Conservation (phyloP, 192 early-diverging fungal species). For the Podila epicladia region DNA sequence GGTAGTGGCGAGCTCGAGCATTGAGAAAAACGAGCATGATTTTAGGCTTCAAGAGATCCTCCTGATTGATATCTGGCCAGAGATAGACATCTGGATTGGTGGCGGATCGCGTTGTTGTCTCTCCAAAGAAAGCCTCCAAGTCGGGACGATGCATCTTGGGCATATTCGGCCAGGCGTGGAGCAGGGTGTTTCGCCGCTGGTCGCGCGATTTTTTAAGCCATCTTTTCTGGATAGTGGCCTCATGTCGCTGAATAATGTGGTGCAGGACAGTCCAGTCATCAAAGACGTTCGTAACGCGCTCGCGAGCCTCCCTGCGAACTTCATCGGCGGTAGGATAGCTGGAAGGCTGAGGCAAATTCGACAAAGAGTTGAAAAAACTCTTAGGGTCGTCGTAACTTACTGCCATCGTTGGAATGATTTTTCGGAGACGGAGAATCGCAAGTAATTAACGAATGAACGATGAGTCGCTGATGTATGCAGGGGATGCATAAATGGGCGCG, state of each 20-base stretch:
- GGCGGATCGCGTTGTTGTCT: background rate
- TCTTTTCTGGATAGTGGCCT: slow-evolving; percentile 25
- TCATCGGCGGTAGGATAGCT: slow-evolving; percentile 19
- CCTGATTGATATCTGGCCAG: slow-evolving; percentile 44
- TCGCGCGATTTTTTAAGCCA: slow-evolving; percentile 35
- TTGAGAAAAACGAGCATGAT: slow-evolving; percentile 39
- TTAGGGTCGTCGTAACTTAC: too few relatives aligned
- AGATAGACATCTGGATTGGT: slow-evolving; percentile 11
- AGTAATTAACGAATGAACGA: too few relatives aligned
- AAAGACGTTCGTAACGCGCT: slow-evolving; percentile 22
- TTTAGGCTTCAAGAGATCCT: slow-evolving; percentile 42
- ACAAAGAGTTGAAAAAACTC: background rate
- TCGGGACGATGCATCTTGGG: slow-evolving; percentile 32
- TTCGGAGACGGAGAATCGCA: too few relatives aligned
- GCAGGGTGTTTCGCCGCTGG: slow-evolving; percentile 24
- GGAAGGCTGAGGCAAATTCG: slow-evolving; percentile 21
- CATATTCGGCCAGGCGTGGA: slow-evolving; percentile 34
- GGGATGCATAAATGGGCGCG: too few relatives aligned
- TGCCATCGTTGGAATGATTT: too few relatives aligned
- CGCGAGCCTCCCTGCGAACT: slow-evolving; percentile 15
- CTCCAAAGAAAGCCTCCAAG: slow-evolving; percentile 21
- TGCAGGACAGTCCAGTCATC: slow-evolving; percentile 37
- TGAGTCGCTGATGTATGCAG: too few relatives aligned
- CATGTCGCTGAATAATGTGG: slow-evolving; percentile 26
- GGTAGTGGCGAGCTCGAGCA: slow-evolving; percentile 26